These are phyloP conservation scores for Fraxinus cuspidata DNA, from an alignment of 257 asterid species.

Conservation along the genomic window DNA sequence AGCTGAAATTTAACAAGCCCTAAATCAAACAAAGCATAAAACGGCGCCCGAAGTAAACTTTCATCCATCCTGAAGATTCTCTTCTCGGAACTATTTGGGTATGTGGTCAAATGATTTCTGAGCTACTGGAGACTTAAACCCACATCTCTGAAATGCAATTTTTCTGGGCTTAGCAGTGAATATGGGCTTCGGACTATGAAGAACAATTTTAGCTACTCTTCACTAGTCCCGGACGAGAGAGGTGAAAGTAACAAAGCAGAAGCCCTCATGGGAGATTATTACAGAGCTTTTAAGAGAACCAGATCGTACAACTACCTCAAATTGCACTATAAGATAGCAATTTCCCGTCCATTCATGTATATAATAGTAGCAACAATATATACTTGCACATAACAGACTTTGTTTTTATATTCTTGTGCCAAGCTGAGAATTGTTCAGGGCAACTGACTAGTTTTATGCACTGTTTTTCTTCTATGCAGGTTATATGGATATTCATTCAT, in stretches of 20 bases:
- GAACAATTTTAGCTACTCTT: constrained; percentile 28
- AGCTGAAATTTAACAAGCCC: neutral
- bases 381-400: too few relatives aligned
- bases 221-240: constrained; percentile 46
- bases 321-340: too few relatives aligned
- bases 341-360: too few relatives aligned
- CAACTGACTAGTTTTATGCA: too few relatives aligned
- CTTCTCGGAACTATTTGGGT: constrained; percentile 77
- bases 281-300: constrained; percentile 1
- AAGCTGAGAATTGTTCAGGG: too few relatives aligned
- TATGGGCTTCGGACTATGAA: constrained; percentile 41
- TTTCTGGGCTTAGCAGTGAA: constrained; percentile 41
- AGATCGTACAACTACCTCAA: neutral
- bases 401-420: too few relatives aligned
- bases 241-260: constrained; percentile 55
- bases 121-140: constrained; percentile 55
- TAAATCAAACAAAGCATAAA: neutral
- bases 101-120: constrained; percentile 65
- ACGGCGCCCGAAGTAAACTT: constrained; percentile 22
- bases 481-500: too few relatives aligned
- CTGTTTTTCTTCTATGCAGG: too few relatives aligned
- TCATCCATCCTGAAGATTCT: constrained; percentile 89
- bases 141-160: constrained; percentile 42
- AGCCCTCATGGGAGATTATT: constrained; percentile 47
- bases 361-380: too few relatives aligned